Base-by-base conservation (phyloP, 345 rosid species). In the Populus euphratica region DNA sequence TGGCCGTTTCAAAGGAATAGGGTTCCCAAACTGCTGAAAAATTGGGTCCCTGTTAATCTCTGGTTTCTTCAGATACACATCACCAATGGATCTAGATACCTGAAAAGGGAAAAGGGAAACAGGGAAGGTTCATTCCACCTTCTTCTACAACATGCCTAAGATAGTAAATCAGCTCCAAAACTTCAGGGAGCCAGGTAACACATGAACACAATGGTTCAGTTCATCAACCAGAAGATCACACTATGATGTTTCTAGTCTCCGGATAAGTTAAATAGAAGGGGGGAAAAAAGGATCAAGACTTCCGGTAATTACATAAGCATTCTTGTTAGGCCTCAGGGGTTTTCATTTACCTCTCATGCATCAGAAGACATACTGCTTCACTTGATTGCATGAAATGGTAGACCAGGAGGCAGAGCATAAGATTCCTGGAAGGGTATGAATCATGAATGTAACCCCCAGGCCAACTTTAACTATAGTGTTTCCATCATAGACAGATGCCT, bases 61-160 rank as follows among this genome's bases (percentile, higher is more conserved):
- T 0, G 98, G 98, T 83, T 92, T 93, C 88, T 96, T 96, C 84
- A 96, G 83, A 89, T 91, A 96, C 63, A 91, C 91, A 50, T 96
- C 99, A 23, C 99, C 99, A 49, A 96, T 96, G 49, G 99, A 93
- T 89, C 99, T 88, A 5, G 99, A 96, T 36, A 96, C 99, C 98
- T 96, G 90, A 74, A 81, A 13, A 16, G 50, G 72, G 64, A 10
- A 54, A 14, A 77, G 79, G 21, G 20, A 13, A 16, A 16, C 17
- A 41, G 59, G 47, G 43, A 59, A 50, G 20, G 64, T 29, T 73
- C 64, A 31, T 61, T 56, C 43, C 76, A 66, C 80, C 54, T 59
- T 76, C 73, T 33, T 76, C 73, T 33, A 18, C 66, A 44, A 49
- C 61, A 49, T 54, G 10, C 43, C 36, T 39, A 0, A 71, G 27